Base-by-base conservation (phyloP, 495 filamentous ascomycete species). In the Tirmania nivea region DNA sequence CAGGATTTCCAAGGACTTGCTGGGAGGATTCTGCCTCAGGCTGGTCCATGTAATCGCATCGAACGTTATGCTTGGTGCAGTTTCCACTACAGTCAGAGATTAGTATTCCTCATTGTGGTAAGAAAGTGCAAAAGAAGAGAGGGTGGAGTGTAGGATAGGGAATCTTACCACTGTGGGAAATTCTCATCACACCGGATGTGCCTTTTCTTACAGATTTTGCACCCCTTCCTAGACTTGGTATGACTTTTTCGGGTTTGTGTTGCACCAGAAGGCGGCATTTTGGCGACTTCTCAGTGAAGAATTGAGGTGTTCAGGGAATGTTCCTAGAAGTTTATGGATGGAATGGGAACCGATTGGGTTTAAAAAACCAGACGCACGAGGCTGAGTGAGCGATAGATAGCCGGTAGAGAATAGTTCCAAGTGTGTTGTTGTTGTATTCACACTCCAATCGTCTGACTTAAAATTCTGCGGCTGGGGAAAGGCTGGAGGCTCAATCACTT, bases 141-240 rank as follows among this genome's bases (percentile, higher is more conserved):
- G 47, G 3, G 35, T 25, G 35, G 39, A 36, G 34, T 55, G 3
- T 42, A 52, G 68, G 25, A 31, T 31, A 31, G 25, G 25, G 4
- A 31, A 31, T 31, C 73, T 58, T 75, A 95, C 89, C 90, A 97
- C 78, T 97, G 90, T 20, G 92, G 90, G 60, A 89, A 94, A 55
- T 75, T 94, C 68, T 97, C 92, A 67, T 97, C 90, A 69, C 90
- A 97, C 55, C 90, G 79, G 65, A 97, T 96, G 69, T 97, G 90
- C 63, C 90, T 79, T 67, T 81, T 78, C 74, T 97, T 97, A 76
- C 90, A 97, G 35, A 86, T 94, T 60, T 86, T 87, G 70, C 90
- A 97, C 50, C 90, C 90, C 69, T 94, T 95, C 55, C 90, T 78
- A 50, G 89, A 95, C 70, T 97, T 97, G 58, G 92, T 97, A 72